These are phyloP conservation scores for Glonium stellatum DNA, from an alignment of 495 filamentous ascomycete genomes.

Conservation along the genomic window DNA sequence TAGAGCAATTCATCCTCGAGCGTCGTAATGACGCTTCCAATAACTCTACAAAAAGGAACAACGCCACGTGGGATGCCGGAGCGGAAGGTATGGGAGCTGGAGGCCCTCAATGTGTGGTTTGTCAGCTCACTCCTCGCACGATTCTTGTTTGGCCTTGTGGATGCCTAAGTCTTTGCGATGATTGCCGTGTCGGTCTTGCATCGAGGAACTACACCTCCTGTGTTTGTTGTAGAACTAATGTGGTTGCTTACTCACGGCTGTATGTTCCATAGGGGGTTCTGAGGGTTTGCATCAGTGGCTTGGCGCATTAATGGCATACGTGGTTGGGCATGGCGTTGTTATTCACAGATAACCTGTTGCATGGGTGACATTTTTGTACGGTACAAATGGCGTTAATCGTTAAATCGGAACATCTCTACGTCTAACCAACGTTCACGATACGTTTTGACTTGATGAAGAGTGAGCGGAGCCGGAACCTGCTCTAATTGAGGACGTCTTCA, in stretches of 20 bases:
- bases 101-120: conserved; percentile 88
- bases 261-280: conserved; percentile 63
- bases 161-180: conserved; percentile 88
- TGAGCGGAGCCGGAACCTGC: too few species aligned
- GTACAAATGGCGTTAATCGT: too few species aligned
- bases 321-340: too few species aligned
- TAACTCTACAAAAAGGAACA: conserved; percentile 12
- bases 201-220: conserved; percentile 97
- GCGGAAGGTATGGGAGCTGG: conserved; percentile 63
- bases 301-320: neutral
- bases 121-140: conserved; percentile 76
- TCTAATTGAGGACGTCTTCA: too few species aligned
- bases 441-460: too few species aligned
- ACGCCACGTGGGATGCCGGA: conserved; percentile 55
- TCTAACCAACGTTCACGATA: too few species aligned
- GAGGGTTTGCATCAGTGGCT: neutral
- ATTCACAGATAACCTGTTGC: too few species aligned
- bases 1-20: conserved; percentile 75
- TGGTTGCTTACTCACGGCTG: conserved; percentile 78
- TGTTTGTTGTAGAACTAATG: conserved; percentile 82
- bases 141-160: conserved; percentile 96
- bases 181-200: conserved; percentile 85
- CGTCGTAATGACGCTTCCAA: conserved; percentile 39
- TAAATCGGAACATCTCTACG: too few species aligned
- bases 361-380: too few species aligned